These are phyloP conservation scores for Venturia asperata DNA, from an alignment of 2,329 filamentous ascomycete species.

Conservation along the genomic window DNA sequence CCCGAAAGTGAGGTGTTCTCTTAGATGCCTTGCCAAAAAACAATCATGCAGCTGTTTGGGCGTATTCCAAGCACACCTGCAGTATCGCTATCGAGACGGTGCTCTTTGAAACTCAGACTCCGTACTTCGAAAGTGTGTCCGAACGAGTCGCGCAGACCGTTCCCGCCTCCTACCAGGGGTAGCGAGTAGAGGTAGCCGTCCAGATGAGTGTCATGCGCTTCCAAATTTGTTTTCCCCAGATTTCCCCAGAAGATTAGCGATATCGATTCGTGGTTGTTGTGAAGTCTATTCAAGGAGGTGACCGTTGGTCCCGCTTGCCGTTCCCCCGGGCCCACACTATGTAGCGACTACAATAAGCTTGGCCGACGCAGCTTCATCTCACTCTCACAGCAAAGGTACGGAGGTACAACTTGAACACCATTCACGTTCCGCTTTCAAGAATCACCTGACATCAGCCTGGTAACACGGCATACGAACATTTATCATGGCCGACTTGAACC, in stretches of 20 bases:
- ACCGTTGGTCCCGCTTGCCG: background rate
- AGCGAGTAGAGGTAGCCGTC: too few species aligned
- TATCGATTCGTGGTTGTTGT: background rate
- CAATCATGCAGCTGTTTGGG: too few species aligned
- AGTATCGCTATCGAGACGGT: too few species aligned
- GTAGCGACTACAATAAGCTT: background rate
- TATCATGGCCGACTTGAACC: conserved; percentile 16
- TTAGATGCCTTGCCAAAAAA: too few species aligned
- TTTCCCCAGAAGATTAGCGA: background rate
- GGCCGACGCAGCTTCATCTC: background rate
- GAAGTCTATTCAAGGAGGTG: background rate
- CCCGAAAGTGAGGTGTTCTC: too few species aligned
- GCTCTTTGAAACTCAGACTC: too few species aligned
- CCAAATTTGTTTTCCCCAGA: background rate
- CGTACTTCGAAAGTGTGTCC: too few species aligned
- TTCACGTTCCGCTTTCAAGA: background rate
- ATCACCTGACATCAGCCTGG: background rate
- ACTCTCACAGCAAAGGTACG: background rate
- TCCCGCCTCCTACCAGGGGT: too few species aligned
- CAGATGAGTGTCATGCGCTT: too few species aligned
- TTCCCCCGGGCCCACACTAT: background rate
- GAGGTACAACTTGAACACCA: conserved; percentile 1
- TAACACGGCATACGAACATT: background rate
- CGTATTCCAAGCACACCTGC: too few species aligned
- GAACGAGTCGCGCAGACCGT: too few species aligned